Conservation (phyloP, 805 yeast species). For the Candida awuae region DNA sequence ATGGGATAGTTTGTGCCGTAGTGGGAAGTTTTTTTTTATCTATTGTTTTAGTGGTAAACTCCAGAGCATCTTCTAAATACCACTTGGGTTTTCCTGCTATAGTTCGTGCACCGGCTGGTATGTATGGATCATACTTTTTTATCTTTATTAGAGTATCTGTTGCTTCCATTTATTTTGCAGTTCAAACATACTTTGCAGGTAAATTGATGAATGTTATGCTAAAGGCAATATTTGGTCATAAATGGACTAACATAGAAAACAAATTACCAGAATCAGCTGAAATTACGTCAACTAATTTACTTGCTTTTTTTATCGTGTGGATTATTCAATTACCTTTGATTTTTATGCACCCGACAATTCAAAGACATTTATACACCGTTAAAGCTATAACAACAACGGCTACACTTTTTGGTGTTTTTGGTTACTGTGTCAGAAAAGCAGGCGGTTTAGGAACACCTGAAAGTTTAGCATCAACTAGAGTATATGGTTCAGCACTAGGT, state of each 20-base stretch:
- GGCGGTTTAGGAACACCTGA: slow-evolving; percentile 26
- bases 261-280: slow-evolving; percentile 31
- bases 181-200: slow-evolving; percentile 40
- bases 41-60: slow-evolving; percentile 36
- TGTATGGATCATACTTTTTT: slow-evolving; percentile 36
- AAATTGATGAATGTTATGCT: slow-evolving; percentile 32
- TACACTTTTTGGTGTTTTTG: slow-evolving; percentile 19
- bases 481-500: slow-evolving; percentile 9
- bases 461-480: slow-evolving; percentile 12
- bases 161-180: slow-evolving; percentile 39
- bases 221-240: slow-evolving; percentile 26
- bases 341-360: slow-evolving; percentile 35
- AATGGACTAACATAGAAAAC: slow-evolving; percentile 26
- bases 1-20: slow-evolving; percentile 14
- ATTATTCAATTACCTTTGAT: slow-evolving; percentile 34
- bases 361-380: slow-evolving; percentile 19
- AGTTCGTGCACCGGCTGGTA: slow-evolving; percentile 38
- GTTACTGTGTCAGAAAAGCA: slow-evolving; percentile 19
- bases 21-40: slow-evolving; percentile 24
- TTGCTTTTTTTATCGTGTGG: slow-evolving; percentile 38
- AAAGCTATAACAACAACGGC: slow-evolving; percentile 21
- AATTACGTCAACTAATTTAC: slow-evolving; percentile 34
- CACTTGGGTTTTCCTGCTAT: slow-evolving; percentile 43
- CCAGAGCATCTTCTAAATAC: slow-evolving; percentile 40
- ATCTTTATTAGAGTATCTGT: slow-evolving; percentile 36